Base-by-base conservation (phyloP, 768 basidiomycete genomes). In the Hemileccinum rubropunctum region DNA sequence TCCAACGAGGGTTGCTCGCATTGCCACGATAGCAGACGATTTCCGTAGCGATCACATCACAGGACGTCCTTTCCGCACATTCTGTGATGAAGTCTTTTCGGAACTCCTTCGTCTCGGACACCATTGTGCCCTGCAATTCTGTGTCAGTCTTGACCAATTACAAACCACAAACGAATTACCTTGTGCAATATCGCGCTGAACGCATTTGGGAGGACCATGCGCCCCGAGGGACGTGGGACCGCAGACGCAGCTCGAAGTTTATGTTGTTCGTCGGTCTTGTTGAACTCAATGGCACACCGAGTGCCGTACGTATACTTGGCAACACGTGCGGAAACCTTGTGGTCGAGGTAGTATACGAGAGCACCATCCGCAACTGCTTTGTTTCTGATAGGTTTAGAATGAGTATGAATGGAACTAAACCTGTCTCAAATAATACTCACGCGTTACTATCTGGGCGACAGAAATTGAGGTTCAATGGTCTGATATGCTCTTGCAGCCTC, bases 361-460 rank as follows among this genome's bases (percentile, higher is more conserved):
- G 73, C 76, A 1, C 76, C 76, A 17, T 76, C 73, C 4, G 76
- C 71, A 12, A 78, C 76, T 0, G 76, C 76, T 47, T 76, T 77
- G 32, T 71, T 75, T 26, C 76, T 76, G 45, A n/a, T 6, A n/a
- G 5, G 23, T 43, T 32, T 7, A 6, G n/a, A 8, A 30, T 43
- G 9, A 41, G 6, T 8, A 11, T 27, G 15, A 26, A 41, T 9
- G 34, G 33, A 49, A 15, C 11, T n/a, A 8, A 20, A 8, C 26
- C 32, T 2, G n/a, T 23, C 13, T 32, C 7, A 17, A 36, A 63
- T 67, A 26, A 15, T 49, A 23, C 63, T 52, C 12, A 79, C 81
- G 80, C 71, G 58, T 79, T 76, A 28, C 71, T 73, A 47, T 81
- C 78, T 6, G 80, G 81, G 3, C 79, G 72, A 48, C 72, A 70